Base-by-base conservation (phyloP, 2,329 filamentous ascomycete species). In the Plenodomus biglobosus region DNA sequence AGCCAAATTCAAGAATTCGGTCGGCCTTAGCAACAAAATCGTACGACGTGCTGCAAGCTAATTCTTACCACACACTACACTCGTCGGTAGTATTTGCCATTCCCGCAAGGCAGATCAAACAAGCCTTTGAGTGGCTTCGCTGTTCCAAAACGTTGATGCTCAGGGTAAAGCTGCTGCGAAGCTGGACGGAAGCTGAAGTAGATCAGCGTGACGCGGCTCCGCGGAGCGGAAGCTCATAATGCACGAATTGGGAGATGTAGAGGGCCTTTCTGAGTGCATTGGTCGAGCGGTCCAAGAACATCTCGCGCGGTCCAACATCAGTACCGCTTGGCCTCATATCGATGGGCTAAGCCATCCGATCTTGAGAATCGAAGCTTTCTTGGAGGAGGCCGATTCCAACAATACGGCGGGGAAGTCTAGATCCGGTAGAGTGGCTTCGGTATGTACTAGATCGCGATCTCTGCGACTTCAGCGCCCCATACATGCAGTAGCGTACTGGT, bases 211-310 rank as follows among this genome's bases (percentile, higher is more conserved):
- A 13, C 22, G 13, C 24, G 15, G 15, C 36, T 13, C 27, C 27
- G 27, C 27, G 6, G 27, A 32, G 27, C 27, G 6, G 22, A 11
- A 8, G 6, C 13, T 32, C 11, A 42, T 38, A 3, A 66, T 66
- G 64, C 47, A 46, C 18, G 21, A 46, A 1, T 46, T 61, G 16
- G 50, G 57, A 13, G 46, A 56, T 19, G 47, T 68, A n/a, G 62
- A 66, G 18, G 63, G 59, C 2, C 59, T 69, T 8, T 65, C 63
- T 22, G 64, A 68, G 37, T 63, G 58, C 36, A 68, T 69, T 41
- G 56, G 48, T 21, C 56, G 53, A 38, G 63, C 63, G 1, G 64
- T 69, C 32, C 62, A 66, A 32, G 64, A 68, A 35, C 59, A 68
- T 39, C 44, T 69, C 18, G 54, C 58, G 20, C 61, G 49, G 17